phyloP scores from a whole-genome alignment of 2,329 filamentous ascomycete species.

The Cercospora zeina region DNA sequence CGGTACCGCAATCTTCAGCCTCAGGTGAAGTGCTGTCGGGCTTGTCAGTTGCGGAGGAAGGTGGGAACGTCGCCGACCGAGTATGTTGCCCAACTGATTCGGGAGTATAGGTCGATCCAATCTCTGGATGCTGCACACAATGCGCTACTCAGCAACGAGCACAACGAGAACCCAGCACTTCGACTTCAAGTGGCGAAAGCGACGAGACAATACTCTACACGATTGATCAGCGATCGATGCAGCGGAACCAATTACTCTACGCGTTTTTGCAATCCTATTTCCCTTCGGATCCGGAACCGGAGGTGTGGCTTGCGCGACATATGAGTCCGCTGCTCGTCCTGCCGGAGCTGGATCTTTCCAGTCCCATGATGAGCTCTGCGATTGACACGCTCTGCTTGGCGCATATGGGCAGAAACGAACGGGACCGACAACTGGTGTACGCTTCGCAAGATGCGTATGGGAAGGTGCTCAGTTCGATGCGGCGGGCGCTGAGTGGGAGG shows the following conservation, averaged over 20 bases:
- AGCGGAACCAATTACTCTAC: constrained; percentile 15
- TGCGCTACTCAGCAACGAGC: background rate
- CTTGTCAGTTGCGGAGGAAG: constrained; percentile 7
- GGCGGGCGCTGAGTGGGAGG: constrained; percentile 15
- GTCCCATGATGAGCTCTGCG: constrained; percentile 22
- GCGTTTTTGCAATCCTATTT: constrained; percentile 18
- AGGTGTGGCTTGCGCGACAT: constrained; percentile 19
- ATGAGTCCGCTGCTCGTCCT: constrained; percentile 20
- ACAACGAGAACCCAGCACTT: background rate
- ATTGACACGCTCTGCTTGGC: constrained; percentile 23
- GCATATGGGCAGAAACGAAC: constrained; percentile 15
- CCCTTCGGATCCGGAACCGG: constrained; percentile 16
- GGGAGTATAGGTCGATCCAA: constrained; percentile 1
- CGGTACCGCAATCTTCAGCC: constrained; percentile 1
- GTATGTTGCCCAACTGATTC: background rate
- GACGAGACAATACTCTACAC: constrained; percentile 10
- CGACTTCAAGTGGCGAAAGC: constrained; percentile 8
- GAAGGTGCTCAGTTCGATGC: constrained; percentile 14
- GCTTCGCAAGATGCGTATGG: constrained; percentile 22
- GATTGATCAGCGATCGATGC: constrained; percentile 9
- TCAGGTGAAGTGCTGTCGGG: constrained; percentile 6
- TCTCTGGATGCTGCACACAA: constrained; percentile 6
- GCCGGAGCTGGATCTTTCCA: constrained; percentile 20
- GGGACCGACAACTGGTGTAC: constrained; percentile 18
- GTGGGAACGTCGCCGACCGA: background rate